Base-by-base conservation (phyloP, 192 early-diverging fungal species). In the Jimgerdemannia flammicorona region DNA sequence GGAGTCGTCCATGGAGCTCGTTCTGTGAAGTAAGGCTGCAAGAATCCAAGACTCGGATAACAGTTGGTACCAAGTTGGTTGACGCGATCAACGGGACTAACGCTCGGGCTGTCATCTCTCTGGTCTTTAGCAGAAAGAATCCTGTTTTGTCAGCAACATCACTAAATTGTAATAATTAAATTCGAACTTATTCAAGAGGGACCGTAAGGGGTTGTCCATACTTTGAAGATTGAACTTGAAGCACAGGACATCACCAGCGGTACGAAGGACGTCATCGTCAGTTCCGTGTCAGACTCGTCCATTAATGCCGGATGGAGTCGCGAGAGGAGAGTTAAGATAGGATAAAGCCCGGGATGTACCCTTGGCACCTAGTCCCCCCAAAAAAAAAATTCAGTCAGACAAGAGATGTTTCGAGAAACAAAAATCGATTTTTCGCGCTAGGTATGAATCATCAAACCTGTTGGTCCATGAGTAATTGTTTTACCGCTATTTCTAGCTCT, bases 321-420 rank as follows among this genome's bases (percentile, higher is more conserved):
- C 20, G 96, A 91, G 42, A 99, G 82, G 18, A 99, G 84, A 3
- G 94, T 93, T 75, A 99, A 81, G 63, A 97, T 91, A 18, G 97
- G 96, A 84, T 94, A 99, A 9, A 99, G 84, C 7, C 92, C 90
- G 8, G 96, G 95, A 77, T 96, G 94, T 43, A 97, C 89, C 65
- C 86, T 85, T 40, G 80, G 75, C 14, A 39, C 7, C 63, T 75
- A 40, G 29, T 29, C 29, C 29, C 29, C 29, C 29, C 29, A 29
- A 29, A 29, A 29, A 29, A 29, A 29, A 29, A 0, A 29, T 29
- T 29, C 29, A 29, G 29, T 29, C 29, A 29, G 29, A 29, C 29
- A 29, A 29, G 29, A 29, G 29, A 29, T 29, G 29, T 29, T 29
- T 29, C 29, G 29, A 29, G 29, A 29, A 29, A 29, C 29, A 29